Conservation (phyloP, 345 rosid species). For the Zanthoxylum bungeanum region DNA sequence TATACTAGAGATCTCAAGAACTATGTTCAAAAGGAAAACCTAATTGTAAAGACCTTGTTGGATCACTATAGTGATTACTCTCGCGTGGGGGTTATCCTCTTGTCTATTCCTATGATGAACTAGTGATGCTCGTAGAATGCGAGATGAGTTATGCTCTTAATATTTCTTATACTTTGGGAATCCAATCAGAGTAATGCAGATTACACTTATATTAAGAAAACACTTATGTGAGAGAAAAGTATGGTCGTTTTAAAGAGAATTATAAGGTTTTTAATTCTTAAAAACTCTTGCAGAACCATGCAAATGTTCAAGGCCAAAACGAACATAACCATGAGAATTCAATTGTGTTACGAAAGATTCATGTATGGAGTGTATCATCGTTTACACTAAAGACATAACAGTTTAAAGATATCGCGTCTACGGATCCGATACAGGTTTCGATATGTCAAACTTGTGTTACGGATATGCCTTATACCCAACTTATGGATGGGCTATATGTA, state of each 20-base stretch:
- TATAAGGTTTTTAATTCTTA: too few relatives aligned
- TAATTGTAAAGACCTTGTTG: neutral
- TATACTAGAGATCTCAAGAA: neutral
- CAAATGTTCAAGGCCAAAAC: too few relatives aligned
- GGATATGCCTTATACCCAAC: too few relatives aligned
- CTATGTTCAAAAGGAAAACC: neutral
- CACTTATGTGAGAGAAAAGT: neutral
- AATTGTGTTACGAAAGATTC: neutral
- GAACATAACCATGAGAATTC: neutral
- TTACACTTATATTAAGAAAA: neutral
- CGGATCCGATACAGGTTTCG: too few relatives aligned
- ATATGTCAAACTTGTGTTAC: too few relatives aligned
- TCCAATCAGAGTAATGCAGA: neutral
- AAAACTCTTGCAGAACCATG: neutral
- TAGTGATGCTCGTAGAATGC: neutral
- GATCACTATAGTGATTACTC: neutral
- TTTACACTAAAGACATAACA: too few relatives aligned
- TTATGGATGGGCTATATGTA: too few relatives aligned
- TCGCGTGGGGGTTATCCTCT: neutral
- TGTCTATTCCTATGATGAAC: neutral
- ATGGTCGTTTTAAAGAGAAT: neutral
- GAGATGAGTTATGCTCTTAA: neutral
- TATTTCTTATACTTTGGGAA: neutral
- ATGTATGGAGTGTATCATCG: too few relatives aligned
- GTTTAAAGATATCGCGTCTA: too few relatives aligned